Base-by-base conservation (phyloP, 139 green algal species). In the Chlamydomonas sp. region DNA sequence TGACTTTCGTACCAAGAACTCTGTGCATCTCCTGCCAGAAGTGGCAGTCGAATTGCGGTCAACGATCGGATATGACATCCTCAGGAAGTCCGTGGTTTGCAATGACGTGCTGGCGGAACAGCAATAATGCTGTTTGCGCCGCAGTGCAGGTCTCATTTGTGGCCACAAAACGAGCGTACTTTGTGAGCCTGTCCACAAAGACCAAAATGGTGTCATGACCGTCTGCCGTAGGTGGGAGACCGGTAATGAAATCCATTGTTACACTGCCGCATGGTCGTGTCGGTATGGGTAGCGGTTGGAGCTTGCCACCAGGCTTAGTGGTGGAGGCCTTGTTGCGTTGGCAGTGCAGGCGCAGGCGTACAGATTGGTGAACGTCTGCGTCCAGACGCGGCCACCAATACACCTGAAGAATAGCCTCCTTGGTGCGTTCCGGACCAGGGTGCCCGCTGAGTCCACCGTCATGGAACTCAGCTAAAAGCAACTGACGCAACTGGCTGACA, bases 41-140 rank as follows among this genome's bases (percentile, higher is more conserved):
- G 0, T 91, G 58, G 6, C 73, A 69, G 0, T 80, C 63, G 64
- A 93, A 93, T 4, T 72, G 68, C 5, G 85, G 63, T 58, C 90
- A 89, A 49, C 89, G 85, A 58, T 94, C 91, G 69, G 78, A 89
- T n/a, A 93, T 78, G n/a, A 93, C 87, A 1, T 87, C 77, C 17
- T 31, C 60, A 8, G 90, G 83, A 1, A 94, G 14, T 1, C 84
- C 82, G 76, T 94, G 88, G 12, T 78, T 62, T 31, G 67, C 63
- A 9, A 87, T 83, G 6, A 91, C 78, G 20, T 89, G n/a, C n/a
- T n/a, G n/a, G n/a, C n/a, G n/a, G n/a, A n/a, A n/a, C n/a, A n/a
- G n/a, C n/a, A n/a, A n/a, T n/a, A n/a, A n/a, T 71, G 66, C 66
- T 71, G 12, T 12, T 12, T 71, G 9, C 66, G 9, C 66, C 9